These are phyloP conservation scores for Lycium ferocissimum DNA, from an alignment of 257 asterid species.

Conservation along the genomic window DNA sequence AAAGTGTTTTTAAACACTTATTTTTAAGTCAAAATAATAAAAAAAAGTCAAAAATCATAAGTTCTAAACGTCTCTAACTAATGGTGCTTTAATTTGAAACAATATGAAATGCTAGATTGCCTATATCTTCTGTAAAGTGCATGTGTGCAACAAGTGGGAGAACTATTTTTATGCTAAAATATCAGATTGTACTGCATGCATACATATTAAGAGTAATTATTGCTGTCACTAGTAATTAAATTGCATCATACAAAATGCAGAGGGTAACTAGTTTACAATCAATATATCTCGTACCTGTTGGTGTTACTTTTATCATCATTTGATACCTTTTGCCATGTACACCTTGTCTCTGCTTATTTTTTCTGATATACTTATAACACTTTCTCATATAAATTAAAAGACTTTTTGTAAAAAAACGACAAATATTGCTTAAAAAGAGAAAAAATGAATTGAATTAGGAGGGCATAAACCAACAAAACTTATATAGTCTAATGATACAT, in stretches of 20 bases:
- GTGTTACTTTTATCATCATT: background rate
- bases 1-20: too few relatives aligned
- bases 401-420: background rate
- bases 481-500: background rate
- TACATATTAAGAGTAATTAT: background rate
- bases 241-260: background rate
- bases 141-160: constrained; percentile 10
- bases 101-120: background rate
- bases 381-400: background rate
- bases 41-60: background rate
- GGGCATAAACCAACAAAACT: background rate
- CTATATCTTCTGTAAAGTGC: background rate
- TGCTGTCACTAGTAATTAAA: background rate
- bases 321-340: background rate
- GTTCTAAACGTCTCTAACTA: too few relatives aligned
- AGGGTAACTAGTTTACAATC: background rate
- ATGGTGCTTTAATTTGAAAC: background rate
- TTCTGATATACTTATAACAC: background rate
- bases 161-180: background rate
- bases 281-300: background rate
- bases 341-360: background rate
- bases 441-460: background rate
- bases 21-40: too few relatives aligned
- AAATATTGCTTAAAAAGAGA: background rate
- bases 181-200: background rate